phyloP scores from a whole-genome alignment of 108 stramenopile genomes.

The Nitzschia palea region DNA sequence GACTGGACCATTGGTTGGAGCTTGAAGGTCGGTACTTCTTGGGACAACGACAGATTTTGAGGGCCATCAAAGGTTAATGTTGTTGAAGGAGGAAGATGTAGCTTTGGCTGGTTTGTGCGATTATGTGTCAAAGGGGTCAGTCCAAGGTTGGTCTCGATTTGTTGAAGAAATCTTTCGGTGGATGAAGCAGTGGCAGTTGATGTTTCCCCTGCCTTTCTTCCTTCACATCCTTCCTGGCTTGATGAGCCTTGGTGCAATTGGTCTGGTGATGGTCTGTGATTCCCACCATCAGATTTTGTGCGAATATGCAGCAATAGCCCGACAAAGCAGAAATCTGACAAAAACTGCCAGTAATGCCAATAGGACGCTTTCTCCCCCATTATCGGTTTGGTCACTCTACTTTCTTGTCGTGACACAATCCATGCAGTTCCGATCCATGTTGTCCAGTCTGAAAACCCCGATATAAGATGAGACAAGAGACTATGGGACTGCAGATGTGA shows the following conservation, averaged over 20 bases:
- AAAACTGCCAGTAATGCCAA: not conserved
- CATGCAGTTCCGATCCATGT: conserved; percentile 2
- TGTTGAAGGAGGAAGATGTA: not conserved
- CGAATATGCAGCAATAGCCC: not conserved
- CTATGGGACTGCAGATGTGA: not conserved
- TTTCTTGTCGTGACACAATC: not conserved
- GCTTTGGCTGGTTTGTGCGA: not conserved
- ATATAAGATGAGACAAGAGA: not conserved
- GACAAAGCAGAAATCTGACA: not conserved
- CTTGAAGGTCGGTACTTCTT: too few relatives aligned
- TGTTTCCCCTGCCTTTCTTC: too few relatives aligned
- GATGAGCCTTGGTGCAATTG: not conserved
- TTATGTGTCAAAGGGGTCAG: not conserved
- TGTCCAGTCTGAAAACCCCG: not conserved
- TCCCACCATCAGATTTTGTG: not conserved
- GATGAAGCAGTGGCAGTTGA: too few relatives aligned
- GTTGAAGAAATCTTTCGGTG: not conserved
- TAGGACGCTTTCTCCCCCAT: not conserved
- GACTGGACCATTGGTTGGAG: too few relatives aligned
- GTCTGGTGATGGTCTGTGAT: not conserved
- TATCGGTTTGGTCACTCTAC: not conserved
- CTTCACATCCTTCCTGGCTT: not conserved
- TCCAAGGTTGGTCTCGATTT: not conserved
- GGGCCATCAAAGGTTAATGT: not conserved
- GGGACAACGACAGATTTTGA: too few relatives aligned